Evolutionary conservation across 2,329 filamentous ascomycete genomes (phyloP).

Genomic region (Cladosporium colombiae): DNA sequence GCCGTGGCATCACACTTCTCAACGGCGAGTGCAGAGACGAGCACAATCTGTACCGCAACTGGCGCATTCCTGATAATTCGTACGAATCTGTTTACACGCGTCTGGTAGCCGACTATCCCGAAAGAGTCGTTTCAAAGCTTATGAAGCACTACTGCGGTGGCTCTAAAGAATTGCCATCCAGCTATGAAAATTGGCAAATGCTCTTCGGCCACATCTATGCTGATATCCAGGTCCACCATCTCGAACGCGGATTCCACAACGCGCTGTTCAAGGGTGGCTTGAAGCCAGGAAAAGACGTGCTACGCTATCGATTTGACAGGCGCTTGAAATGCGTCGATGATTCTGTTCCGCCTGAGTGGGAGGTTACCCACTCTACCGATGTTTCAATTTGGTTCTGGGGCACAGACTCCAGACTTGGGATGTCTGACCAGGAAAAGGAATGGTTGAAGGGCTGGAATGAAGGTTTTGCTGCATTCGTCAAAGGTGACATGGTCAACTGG

Average conservation of each 20-base stretch:
- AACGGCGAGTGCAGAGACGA: slow-evolving; percentile 59
- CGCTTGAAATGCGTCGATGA: slow-evolving; percentile 50
- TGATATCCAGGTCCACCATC: slow-evolving; percentile 56
- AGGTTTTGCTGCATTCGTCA: slow-evolving; percentile 44
- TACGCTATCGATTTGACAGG: slow-evolving; percentile 58
- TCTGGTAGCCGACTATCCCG: slow-evolving; percentile 56
- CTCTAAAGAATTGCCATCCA: slow-evolving; percentile 38
- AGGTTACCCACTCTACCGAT: slow-evolving; percentile 57
- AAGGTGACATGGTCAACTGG: slow-evolving; percentile 45
- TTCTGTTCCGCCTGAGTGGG: slow-evolving; percentile 49
- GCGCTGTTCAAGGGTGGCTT: slow-evolving; percentile 45
- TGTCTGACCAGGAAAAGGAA: slow-evolving; percentile 49
- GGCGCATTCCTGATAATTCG: slow-evolving; percentile 50
- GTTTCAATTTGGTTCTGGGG: slow-evolving; percentile 60
- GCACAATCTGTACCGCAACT: slow-evolving; percentile 53
- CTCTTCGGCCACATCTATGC: slow-evolving; percentile 58
- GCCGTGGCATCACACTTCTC: slow-evolving; percentile 51
- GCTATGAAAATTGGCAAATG: slow-evolving; percentile 50
- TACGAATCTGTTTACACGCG: slow-evolving; percentile 47
- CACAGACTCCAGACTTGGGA: slow-evolving; percentile 40
- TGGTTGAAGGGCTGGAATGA: slow-evolving; percentile 43
- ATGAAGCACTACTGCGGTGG: slow-evolving; percentile 48
- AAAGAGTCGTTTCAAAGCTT: slow-evolving; percentile 45
- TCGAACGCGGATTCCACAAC: slow-evolving; percentile 54
- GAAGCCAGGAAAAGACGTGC: slow-evolving; percentile 46